Percentiles rank a stretch among this genome's conserved stretches.
Evolutionary conservation across 2,329 filamentous ascomycete genomes (phyloP).

Genomic region (Aureobasidium mangrovei): DNA sequence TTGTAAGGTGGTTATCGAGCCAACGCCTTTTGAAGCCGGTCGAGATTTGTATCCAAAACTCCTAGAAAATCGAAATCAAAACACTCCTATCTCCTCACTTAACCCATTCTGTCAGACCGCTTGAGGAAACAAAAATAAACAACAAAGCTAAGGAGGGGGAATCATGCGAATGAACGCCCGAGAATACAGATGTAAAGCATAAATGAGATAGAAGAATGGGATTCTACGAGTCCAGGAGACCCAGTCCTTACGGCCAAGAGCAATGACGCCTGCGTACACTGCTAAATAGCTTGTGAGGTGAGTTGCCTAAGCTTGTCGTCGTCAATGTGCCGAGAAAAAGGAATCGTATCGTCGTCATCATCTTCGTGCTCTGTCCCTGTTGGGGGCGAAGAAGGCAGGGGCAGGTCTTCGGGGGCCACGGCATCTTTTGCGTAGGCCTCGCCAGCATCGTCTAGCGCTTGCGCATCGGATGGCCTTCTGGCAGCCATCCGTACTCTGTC

Average conservation of each 20-base stretch:
- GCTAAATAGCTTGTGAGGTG: neutral
- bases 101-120: neutral
- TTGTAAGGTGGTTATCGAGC: no score
- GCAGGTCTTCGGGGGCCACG: neutral
- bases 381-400: constrained; percentile 10
- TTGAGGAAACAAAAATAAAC: neutral
- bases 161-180: constrained; percentile 7
- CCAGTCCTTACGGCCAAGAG: neutral
- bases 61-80: neutral
- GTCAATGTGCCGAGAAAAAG: constrained; percentile 4
- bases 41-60: neutral
- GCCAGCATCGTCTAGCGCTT: neutral
- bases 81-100: neutral
- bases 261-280: constrained; percentile 9
- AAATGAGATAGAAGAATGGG: neutral
- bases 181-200: neutral
- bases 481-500: neutral
- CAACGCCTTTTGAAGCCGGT: neutral
- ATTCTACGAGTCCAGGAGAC: neutral
- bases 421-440: neutral
- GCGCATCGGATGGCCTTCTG: neutral
- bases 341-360: neutral
- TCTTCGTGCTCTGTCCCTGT: neutral
- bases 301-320: constrained; percentile 9
- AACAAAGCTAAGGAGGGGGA: constrained; percentile 11